Evolutionary conservation across 228 moss, liverwort and hornwort genomes (phyloP), one percentile per base, ranked within the genome.

Genomic region (Sphagnum fallax): DNA sequence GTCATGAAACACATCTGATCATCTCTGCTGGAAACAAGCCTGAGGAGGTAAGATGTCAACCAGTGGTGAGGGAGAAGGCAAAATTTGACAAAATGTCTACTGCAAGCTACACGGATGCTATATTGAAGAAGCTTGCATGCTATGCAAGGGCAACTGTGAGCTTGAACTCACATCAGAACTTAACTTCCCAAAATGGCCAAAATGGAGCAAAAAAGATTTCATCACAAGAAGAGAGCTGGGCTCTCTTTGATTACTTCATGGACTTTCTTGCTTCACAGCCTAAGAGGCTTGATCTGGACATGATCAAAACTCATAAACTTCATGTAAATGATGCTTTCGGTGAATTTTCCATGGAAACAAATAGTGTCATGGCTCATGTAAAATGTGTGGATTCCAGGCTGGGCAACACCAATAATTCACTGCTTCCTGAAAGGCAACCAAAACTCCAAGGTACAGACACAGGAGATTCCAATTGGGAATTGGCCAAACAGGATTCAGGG

Each of bases 221-320:
- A 58, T 85, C 81, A 48, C 76, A 79, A 4, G 81, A 77, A 60
- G 81, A 61, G n/a, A n/a, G n/a, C n/a, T n/a, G n/a, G n/a, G n/a
- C n/a, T 50, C 81, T 78, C 8, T 85, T 85, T 15, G 85, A 85
- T 67, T 85, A 85, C 60, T 82, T 85, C n/a, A 79, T 81, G 62
- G 85, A 82, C 53, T 79, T 85, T 50, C 63, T 85, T 68, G 81
- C 79, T 62, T 81, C 85, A 16, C 85, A 82, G 69, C n/a, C n/a
- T n/a, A 79, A 81, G 47, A 81, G 78, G 59, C 76, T 85, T 48
- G 79, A 84, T 49, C 74, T 84, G 4, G 84, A 51, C 14, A 52
- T 55, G 10, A 10, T 68, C 47, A 48, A 85, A 51, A 75, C 78
- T 7, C 69, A 72, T 32, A 72, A 81, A 0, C 76, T 81, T 8